Evolutionary conservation across 2,329 filamentous ascomycete genomes (phyloP), one percentile per base, ranked within the genome.

Genomic region (Exophiala xenobiotica): DNA sequence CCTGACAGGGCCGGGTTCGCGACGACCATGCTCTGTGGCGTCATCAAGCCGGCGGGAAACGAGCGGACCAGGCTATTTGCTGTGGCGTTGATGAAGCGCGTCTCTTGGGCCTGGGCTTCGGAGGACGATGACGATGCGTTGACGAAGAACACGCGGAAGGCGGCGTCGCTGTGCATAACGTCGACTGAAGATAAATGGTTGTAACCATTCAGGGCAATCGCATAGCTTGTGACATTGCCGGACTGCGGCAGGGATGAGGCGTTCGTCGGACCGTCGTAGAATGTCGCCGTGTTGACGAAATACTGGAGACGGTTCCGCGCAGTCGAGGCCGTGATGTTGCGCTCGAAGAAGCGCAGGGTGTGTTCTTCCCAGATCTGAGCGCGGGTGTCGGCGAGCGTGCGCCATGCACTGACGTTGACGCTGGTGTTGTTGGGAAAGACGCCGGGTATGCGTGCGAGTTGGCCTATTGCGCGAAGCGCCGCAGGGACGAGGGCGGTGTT

Each of bases 101-200:
- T 81, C 1, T 85, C 71, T 56, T 85, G 80, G 0, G 66, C 58
- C 41, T 83, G 71, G 40, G 83, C 74, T 24, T 45, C 56, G n/a
- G 46, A 45, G 1, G 49, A 56, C 14, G 54, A 56, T 5, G 50
- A 37, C 1, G 80, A 82, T 0, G 77, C 74, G 60, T 85, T 83
- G 27, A 85, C 71, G 1, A 86, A 68, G 64, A 84, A 85, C 49
- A 79, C 77, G 1, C 81, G 78, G 69, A 85, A 86, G 45, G 77
- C 82, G 53, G 81, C 79, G 55, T 86, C 83, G 0, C 79, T 83
- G 63, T 86, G 82, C 72, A 84, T 80, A 14, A 85, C 74, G 22
- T 71, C 68, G 1, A 85, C 78, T 12, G 78, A 64, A 1, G 72
- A 62, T 22, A 77, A 70, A 18, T 76, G 68, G 40, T 75, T 66